Conservation (phyloP, 805 yeast species). For the Zygosaccharomyces bisporus region DNA sequence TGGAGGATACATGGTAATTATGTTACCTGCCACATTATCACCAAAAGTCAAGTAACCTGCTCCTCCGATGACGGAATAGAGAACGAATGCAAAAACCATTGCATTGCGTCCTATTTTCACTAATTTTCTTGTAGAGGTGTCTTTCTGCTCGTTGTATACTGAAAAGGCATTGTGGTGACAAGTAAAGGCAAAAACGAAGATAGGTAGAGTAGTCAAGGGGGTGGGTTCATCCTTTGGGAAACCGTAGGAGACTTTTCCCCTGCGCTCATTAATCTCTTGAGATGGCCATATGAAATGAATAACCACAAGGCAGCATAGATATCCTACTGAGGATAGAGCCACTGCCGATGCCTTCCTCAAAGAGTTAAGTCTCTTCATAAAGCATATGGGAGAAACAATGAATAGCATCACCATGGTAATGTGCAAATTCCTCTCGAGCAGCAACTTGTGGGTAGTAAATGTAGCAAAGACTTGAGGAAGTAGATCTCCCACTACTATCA, state of each 20-base stretch:
- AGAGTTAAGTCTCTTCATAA: conserved; percentile 71
- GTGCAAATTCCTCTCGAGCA: conserved; percentile 53
- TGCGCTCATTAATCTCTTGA: conserved; percentile 28
- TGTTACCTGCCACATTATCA: conserved; percentile 69
- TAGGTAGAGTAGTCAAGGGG: conserved; percentile 76
- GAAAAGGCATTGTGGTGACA: conserved; percentile 96
- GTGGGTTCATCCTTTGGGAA: conserved; percentile 45
- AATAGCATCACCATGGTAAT: conserved; percentile 52
- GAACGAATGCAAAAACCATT: conserved; percentile 53
- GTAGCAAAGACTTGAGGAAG: conserved; percentile 51
- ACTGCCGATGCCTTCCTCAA: conserved; percentile 80
- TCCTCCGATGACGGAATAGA: conserved; percentile 72
- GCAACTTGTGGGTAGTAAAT: conserved; percentile 33
- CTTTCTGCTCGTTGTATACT: conserved; percentile 72
- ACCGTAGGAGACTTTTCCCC: conserved; percentile 49
- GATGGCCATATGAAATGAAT: conserved; percentile 51
- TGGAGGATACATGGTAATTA: conserved; percentile 71
- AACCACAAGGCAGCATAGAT: conserved; percentile 68
- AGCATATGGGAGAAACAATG: conserved; percentile 53
- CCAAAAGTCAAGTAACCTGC: conserved; percentile 89
- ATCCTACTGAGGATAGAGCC: conserved; percentile 76
- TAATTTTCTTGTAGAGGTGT: conserved; percentile 47
- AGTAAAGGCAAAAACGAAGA: conserved; percentile 89
- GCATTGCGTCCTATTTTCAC: conserved; percentile 49
- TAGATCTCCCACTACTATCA: conserved; percentile 67